These are phyloP conservation scores for Incumbomyces delicatus DNA, from an alignment of 2,329 filamentous ascomycete species.

Conservation along the genomic window DNA sequence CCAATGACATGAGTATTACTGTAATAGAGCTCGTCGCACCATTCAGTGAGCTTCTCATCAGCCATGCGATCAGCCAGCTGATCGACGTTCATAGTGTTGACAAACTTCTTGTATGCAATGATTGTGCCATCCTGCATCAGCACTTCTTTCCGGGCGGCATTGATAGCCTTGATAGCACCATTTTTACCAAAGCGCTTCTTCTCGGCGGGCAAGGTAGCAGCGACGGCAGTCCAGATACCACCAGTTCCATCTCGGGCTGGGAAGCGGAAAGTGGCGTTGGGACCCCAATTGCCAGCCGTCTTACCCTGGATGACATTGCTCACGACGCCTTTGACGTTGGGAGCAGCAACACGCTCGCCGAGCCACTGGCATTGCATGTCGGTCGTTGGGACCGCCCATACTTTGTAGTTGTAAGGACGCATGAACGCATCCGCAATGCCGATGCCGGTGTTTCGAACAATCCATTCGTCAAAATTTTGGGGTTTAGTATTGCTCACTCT, in stretches of 20 bases:
- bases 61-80: conserved; percentile 77
- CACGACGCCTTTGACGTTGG: conserved; percentile 86
- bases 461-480: conserved; percentile 97
- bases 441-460: conserved; percentile 78
- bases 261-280: conserved; percentile 97
- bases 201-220: conserved; percentile 80
- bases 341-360: conserved; percentile 93
- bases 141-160: conserved; percentile 76
- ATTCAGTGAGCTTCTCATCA: conserved; percentile 68
- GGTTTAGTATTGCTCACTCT: conserved; percentile 86
- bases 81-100: conserved; percentile 96
- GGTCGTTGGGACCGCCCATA: conserved; percentile 96
- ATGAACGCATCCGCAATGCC: conserved; percentile 95
- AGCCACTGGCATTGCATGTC: conserved; percentile 99
- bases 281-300: conserved; percentile 94
- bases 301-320: conserved; percentile 94
- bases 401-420: conserved; percentile 99
- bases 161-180: conserved; percentile 74
- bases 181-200: conserved; percentile 78
- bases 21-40: conserved; percentile 91
- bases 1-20: conserved; percentile 96
- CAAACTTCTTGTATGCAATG: conserved; percentile 80
- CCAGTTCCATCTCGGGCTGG: conserved; percentile 90
- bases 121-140: conserved; percentile 75
- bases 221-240: conserved; percentile 97